phyloP scores from a whole-genome alignment of 345 rosid genomes.

The Salix suchowensis region DNA sequence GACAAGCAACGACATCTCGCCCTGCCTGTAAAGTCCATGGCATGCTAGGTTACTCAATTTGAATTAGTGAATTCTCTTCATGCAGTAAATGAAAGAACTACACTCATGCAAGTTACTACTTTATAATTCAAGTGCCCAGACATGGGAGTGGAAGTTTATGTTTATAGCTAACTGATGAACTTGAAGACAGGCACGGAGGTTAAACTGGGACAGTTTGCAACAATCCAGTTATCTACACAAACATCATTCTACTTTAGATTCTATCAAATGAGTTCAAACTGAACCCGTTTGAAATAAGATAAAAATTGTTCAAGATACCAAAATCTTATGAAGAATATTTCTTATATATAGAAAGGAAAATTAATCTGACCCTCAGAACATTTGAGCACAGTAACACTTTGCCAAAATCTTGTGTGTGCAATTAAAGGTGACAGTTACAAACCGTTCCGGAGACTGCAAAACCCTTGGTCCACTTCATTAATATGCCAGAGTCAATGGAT shows the following conservation, averaged over 20 bases:
- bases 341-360: no score
- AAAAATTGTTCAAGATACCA: no score
- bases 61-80: neutral
- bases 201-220: neutral
- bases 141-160: no score
- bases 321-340: neutral
- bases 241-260: no score
- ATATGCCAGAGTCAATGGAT: constrained; percentile 68
- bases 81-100: neutral
- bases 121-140: neutral
- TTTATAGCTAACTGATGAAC: no score
- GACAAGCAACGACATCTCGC: constrained; percentile 68
- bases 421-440: constrained; percentile 10
- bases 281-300: neutral
- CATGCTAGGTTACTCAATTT: no score
- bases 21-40: constrained; percentile 46
- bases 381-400: no score
- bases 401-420: no score
- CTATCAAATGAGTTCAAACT: neutral
- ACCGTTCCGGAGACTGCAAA: constrained; percentile 87
- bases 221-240: no score
- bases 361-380: no score
- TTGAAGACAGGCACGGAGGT: no score
- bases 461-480: constrained; percentile 86
- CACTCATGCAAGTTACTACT: neutral